Conservation (phyloP, 2,329 filamentous ascomycete species). For the Sporothrix brasiliensis region DNA sequence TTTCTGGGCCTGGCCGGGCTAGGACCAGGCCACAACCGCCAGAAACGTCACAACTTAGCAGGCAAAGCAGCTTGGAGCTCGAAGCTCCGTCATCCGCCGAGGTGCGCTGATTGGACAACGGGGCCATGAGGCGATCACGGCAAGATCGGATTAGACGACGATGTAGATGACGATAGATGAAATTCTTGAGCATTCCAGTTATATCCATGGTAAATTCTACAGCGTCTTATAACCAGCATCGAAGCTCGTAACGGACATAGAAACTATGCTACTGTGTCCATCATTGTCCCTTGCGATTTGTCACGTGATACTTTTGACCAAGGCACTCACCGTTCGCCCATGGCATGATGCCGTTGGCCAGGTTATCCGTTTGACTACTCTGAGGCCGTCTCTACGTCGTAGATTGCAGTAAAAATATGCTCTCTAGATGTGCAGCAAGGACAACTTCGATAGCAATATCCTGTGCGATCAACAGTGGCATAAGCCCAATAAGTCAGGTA, state of each 20-base stretch:
- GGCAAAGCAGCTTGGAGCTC: neutral
- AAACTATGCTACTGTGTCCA: neutral
- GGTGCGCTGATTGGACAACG: neutral
- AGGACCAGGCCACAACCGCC: neutral
- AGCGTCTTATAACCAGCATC: neutral
- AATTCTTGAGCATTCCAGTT: neutral
- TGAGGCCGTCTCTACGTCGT: neutral
- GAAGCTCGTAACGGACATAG: neutral
- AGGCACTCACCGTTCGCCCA: neutral
- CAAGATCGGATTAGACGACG: too few relatives aligned
- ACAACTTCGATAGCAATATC: neutral
- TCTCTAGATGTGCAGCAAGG: neutral
- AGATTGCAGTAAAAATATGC: neutral
- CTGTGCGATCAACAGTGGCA: neutral
- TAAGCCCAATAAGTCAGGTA: neutral
- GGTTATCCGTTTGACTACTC: neutral
- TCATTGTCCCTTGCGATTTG: neutral
- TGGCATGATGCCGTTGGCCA: neutral
- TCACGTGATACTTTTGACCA: neutral
- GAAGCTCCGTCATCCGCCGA: constrained; percentile 22
- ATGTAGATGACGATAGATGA: neutral
- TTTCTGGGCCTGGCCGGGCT: constrained; percentile 13
- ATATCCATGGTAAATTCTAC: neutral
- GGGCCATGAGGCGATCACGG: neutral
- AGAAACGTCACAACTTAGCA: neutral